Conservation (phyloP, 2,329 filamentous ascomycete genomes). For the Zarea fungicola region DNA sequence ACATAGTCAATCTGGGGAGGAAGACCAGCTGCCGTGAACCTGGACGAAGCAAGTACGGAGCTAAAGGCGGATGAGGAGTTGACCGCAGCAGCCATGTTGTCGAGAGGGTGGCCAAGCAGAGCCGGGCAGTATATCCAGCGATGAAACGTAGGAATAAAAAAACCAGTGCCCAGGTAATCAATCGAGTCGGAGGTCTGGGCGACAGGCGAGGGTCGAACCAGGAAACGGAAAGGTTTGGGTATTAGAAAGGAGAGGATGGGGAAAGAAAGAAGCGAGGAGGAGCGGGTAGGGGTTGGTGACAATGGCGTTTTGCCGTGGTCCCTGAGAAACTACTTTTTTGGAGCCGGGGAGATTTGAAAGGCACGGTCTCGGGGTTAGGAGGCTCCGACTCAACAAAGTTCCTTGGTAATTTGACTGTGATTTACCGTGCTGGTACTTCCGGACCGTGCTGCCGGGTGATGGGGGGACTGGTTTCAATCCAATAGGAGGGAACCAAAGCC, state of each 20-base stretch:
- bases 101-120: not conserved
- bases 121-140: not conserved
- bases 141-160: not conserved
- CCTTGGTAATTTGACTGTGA: not conserved
- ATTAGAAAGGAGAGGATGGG: constrained; percentile 1
- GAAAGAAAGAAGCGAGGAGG: not conserved
- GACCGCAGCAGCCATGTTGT: constrained; percentile 52
- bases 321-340: no score
- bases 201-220: constrained; percentile 2
- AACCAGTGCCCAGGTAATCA: not conserved
- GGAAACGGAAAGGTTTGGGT: not conserved
- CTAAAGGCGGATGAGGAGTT: constrained; percentile 62
- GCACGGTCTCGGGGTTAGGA: not conserved
- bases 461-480: not conserved
- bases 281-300: not conserved
- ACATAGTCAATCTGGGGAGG: constrained; percentile 51
- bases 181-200: not conserved
- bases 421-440: not conserved
- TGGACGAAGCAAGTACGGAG: constrained; percentile 62
- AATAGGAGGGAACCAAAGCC: not conserved
- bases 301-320: not conserved
- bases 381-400: not conserved
- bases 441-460: no score
- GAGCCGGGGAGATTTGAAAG: not conserved
- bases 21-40: constrained; percentile 42